Conservation (phyloP, 306 rosid species). For the Rosa rugosa region DNA sequence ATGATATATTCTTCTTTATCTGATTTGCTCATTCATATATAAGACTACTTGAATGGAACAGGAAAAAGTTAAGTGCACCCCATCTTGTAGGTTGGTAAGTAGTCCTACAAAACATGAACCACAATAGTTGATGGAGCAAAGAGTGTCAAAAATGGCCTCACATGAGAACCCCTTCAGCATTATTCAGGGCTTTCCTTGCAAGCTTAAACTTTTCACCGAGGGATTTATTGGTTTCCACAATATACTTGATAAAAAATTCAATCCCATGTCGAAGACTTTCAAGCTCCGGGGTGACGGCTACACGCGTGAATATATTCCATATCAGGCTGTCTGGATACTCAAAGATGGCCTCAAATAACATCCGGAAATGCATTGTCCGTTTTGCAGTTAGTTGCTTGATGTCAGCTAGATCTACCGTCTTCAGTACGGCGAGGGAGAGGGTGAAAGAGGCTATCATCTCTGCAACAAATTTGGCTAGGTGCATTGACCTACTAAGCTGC, state of each 20-base stretch:
- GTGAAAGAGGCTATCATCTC: constrained; percentile 80
- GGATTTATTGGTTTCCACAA: constrained; percentile 53
- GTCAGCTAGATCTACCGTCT: constrained; percentile 63
- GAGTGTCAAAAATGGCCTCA: constrained; percentile 23
- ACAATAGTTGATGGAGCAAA: constrained; percentile 35
- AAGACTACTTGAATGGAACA: background rate
- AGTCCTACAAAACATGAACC: constrained; percentile 3
- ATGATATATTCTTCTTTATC: constrained; percentile 15
- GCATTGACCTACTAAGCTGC: constrained; percentile 70
- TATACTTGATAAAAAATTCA: constrained; percentile 60
- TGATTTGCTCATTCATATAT: background rate
- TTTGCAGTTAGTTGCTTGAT: constrained; percentile 60
- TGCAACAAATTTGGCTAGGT: constrained; percentile 78
- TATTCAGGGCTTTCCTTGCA: constrained; percentile 65
- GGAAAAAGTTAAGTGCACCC: too few species aligned
- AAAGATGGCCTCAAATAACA: constrained; percentile 74
- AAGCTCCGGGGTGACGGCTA: constrained; percentile 68
- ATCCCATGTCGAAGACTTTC: constrained; percentile 72
- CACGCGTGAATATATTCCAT: constrained; percentile 81
- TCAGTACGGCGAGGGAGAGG: constrained; percentile 75
- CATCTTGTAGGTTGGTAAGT: background rate
- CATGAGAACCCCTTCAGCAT: constrained; percentile 78
- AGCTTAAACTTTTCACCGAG: constrained; percentile 58
- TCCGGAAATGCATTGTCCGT: constrained; percentile 82
- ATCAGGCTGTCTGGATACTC: constrained; percentile 54